Percentiles rank a stretch among this genome's conserved stretches.
These are phyloP conservation scores for Biscutella laevigata DNA, from an alignment of 441 rosid genomes.

Conservation along the genomic window DNA sequence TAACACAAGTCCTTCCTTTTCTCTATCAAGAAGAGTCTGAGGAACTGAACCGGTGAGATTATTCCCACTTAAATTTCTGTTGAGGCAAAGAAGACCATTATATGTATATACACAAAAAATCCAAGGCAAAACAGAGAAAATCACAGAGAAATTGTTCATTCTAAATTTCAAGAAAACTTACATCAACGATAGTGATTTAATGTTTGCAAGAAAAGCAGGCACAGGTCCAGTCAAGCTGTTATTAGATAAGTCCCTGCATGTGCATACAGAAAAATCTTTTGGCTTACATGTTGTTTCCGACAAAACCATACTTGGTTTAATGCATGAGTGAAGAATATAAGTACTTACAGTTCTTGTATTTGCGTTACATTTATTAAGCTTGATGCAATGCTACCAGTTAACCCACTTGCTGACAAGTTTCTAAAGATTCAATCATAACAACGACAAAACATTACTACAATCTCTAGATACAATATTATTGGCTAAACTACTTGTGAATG, in stretches of 20 bases:
- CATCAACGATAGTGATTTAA: slow-evolving; percentile 13
- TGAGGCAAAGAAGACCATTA: neutral
- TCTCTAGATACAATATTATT: neutral
- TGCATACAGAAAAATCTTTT: neutral
- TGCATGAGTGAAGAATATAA: neutral
- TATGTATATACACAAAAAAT: neutral
- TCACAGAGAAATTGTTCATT: neutral
- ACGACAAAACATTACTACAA: neutral
- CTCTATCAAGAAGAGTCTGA: slow-evolving; percentile 15
- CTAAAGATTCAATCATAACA: neutral
- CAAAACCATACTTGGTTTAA: neutral
- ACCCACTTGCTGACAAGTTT: slow-evolving; percentile 4
- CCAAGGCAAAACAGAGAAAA: neutral
- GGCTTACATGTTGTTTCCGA: neutral
- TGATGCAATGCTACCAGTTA: slow-evolving; percentile 7
- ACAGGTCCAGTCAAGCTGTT: slow-evolving; percentile 19
- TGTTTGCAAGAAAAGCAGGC: slow-evolving; percentile 16
- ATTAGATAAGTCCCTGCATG: slow-evolving; percentile 18
- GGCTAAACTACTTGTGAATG: neutral
- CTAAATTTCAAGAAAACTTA: neutral
- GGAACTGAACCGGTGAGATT: slow-evolving; percentile 21
- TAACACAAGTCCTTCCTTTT: slow-evolving; percentile 15
- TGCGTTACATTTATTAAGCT: slow-evolving; percentile 5
- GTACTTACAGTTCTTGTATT: slow-evolving; percentile 19
- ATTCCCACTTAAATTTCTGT: too few species aligned